Base-by-base conservation (phyloP, 805 yeast genomes). In the Debaryomyces castellii region DNA sequence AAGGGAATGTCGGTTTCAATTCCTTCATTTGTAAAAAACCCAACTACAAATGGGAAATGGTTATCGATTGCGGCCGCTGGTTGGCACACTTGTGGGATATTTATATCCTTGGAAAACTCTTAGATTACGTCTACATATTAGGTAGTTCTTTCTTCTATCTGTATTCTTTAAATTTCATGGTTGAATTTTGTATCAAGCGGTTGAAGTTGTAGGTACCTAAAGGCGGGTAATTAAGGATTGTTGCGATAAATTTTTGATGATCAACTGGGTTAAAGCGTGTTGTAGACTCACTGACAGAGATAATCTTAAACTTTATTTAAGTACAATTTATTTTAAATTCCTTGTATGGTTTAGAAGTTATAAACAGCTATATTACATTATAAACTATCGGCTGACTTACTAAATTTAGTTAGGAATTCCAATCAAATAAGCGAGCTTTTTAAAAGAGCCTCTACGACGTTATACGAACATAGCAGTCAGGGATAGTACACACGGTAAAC, bases 31-130 rank as follows among this genome's bases (percentile, higher is more conserved):
- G 63, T 73, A 1, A 50, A 52, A 5, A 38, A 32, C 18, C 43
- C 45, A 4, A 32, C 40, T 16, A 69, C 48, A 1, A 55, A 55
- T 3, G 80, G 80, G 3, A 64, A 66, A 25, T 81, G 84, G 57
- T 61, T 85, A 17, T 82, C 83, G 0, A 75, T 85, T 27, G 77
- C 87, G 1, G 89, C 91, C 5, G 83, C 82, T 12, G 95, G 94
- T 1, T 87, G 92, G 92, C 94, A 87, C 47, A 78, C 89, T 5
- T 81, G 83, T 37, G 90, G 89, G 1, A 67, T 87, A 14, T 60
- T 48, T 43, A 54, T 59, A 9, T 50, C 59, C 2, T 23, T 12
- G 17, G 23, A 34, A 2, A 28, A 35, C 7, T 22, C 17, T 8
- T 30, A 30, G 18, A 16, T 30, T 17, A 7, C 12, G 7, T 28